These are phyloP conservation scores for Exophiala oligosperma DNA, from an alignment of 2,329 filamentous ascomycete species.

Conservation along the genomic window DNA sequence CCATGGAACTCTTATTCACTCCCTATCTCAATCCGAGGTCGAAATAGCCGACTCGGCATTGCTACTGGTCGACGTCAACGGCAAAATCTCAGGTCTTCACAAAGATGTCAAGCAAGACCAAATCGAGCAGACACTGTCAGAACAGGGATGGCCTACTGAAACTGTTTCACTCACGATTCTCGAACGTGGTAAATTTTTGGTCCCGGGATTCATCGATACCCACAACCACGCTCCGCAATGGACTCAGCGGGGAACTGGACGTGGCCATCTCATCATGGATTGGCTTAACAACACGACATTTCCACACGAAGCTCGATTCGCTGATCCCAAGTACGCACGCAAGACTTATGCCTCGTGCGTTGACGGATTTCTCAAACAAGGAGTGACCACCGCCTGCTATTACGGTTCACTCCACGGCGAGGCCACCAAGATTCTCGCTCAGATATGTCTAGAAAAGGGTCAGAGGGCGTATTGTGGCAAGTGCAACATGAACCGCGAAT, in stretches of 20 bases:
- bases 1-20: conserved; percentile 47
- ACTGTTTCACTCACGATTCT: conserved; percentile 5
- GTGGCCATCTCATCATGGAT: conserved; percentile 48
- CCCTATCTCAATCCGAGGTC: conserved; percentile 34
- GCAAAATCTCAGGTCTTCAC: conserved; percentile 29
- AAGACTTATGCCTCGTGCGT: conserved; percentile 56
- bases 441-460: conserved; percentile 53
- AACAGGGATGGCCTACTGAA: neutral
- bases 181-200: conserved; percentile 45
- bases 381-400: conserved; percentile 63
- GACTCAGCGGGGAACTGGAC: conserved; percentile 47
- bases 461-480: conserved; percentile 65
- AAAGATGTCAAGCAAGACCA: conserved; percentile 12
- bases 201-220: conserved; percentile 65
- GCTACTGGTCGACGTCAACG: conserved; percentile 4
- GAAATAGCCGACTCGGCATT: conserved; percentile 39
- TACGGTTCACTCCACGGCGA: conserved; percentile 58
- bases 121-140: conserved; percentile 10
- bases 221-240: conserved; percentile 67
- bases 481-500: conserved; percentile 60
- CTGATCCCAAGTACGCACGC: conserved; percentile 54
- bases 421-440: conserved; percentile 59
- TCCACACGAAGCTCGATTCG: conserved; percentile 62
- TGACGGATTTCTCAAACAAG: conserved; percentile 60
- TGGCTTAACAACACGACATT: conserved; percentile 68